Percentiles rank a stretch among this genome's conserved stretches.
Conservation (phyloP, 768 basidiomycete genomes). For the Pulveroboletus sp. region DNA sequence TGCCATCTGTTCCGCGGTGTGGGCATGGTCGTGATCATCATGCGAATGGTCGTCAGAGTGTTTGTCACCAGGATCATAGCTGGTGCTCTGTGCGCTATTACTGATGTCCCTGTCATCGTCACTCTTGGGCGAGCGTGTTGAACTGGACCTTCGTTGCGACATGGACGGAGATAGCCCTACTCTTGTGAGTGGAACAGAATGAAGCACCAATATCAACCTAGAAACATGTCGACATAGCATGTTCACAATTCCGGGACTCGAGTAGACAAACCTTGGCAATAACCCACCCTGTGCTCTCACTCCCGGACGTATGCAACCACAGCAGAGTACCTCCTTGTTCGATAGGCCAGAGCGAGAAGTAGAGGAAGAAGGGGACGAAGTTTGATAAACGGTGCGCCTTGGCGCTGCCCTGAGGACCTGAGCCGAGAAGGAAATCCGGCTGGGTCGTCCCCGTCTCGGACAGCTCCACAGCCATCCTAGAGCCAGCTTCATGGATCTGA, state of each 20-base stretch:
- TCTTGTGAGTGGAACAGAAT: not conserved
- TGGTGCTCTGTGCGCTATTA: not conserved
- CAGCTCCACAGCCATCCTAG: constrained; percentile 11
- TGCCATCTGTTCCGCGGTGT: constrained; percentile 64
- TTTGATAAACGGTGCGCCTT: not conserved
- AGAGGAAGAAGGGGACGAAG: not conserved
- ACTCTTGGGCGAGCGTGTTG: constrained; percentile 14
- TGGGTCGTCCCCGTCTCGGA: constrained; percentile 6
- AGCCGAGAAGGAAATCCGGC: constrained; percentile 13
- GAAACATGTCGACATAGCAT: constrained; percentile 8
- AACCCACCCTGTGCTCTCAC: not conserved
- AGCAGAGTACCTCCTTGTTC: not conserved
- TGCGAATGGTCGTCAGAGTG: constrained; percentile 48
- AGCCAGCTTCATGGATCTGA: constrained; percentile 14
- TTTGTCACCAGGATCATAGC: constrained; percentile 36
- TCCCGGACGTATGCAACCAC: not conserved
- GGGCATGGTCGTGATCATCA: constrained; percentile 50
- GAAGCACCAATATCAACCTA: constrained; percentile 10
- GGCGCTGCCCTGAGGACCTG: constrained; percentile 2
- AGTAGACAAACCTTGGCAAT: constrained; percentile 9
- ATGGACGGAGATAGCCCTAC: constrained; percentile 11
- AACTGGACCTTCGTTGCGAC: constrained; percentile 18
- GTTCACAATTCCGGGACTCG: not conserved
- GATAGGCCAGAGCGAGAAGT: not conserved
- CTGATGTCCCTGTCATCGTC: constrained; percentile 27